Evolutionary conservation across 2,329 filamentous ascomycete species (phyloP), one percentile per base, ranked within the genome.

Genomic region (Diaporthe ampelina): DNA sequence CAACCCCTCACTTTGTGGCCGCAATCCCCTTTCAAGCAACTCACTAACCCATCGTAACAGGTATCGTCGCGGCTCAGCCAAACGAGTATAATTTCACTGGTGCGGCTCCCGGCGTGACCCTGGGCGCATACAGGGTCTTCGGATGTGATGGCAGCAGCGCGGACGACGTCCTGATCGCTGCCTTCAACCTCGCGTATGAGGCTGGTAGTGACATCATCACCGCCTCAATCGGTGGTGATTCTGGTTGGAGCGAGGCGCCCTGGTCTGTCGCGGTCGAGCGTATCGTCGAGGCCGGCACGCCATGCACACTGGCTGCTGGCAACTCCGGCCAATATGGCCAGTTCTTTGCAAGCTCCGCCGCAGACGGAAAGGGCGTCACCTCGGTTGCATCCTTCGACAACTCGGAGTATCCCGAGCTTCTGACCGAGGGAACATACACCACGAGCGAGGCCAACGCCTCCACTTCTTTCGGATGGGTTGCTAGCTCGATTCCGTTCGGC

Each of bases 31-130:
- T 43, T 43, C 35, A 43, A 43, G 40, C 40, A 43, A 43, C 4
- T 5, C 40, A 43, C 40, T 43, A 1, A 43, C 40, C 40, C 40
- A 43, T 19, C 19, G 40, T 17, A 10, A 19, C 45, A 68, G 86
- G 86, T 56, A 86, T 86, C 73, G 83, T 88, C 70, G 86, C 83
- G 52, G 86, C 86, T 7, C 82, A 85, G 73, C 76, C 79, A 17
- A 83, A 85, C 74, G 78, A 78, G 0, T 81, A 81, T 45, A 81
- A 82, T 52, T 84, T 85, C 76, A 81, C 82, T 35, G 85, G 85
- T 40, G 85, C 83, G 6, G 84, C 84, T 0, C 85, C 84, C 1
- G 82, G 82, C 59, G 84, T 83, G 7, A 84, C 81, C 9, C 77
- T 87, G 3, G 85, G 83, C 19, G 80, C 81, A 58, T 86, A 85